Conservation (phyloP, 148 eudicot species). For the Heliosperma pusillum region DNA sequence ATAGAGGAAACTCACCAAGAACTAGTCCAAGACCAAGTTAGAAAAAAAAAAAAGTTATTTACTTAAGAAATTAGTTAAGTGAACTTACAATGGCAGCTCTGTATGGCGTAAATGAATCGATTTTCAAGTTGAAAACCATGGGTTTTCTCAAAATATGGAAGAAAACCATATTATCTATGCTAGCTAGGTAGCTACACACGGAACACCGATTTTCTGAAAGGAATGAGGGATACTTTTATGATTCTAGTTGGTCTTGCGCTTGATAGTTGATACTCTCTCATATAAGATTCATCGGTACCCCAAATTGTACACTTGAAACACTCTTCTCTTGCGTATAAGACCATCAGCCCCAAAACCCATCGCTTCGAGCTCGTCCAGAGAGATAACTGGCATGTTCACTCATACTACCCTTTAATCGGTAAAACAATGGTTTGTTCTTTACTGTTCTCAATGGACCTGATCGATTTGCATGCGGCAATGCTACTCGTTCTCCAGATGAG, state of each 20-base stretch:
- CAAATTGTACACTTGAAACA: conserved; percentile 54
- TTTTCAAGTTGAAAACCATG: conserved; percentile 36
- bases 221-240: neutral
- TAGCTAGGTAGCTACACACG: conserved; percentile 25
- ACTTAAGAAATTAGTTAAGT: conserved; percentile 19
- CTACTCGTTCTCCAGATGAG: conserved; percentile 50
- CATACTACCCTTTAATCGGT: conserved; percentile 70
- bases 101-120: conserved; percentile 24
- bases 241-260: neutral
- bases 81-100: conserved; percentile 29
- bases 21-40: neutral
- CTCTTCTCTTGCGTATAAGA: conserved; percentile 18
- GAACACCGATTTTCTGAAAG: conserved; percentile 28
- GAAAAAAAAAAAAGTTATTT: conserved; percentile 19
- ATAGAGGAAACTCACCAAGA: conserved; percentile 2
- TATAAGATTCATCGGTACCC: conserved; percentile 10
- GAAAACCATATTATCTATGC: conserved; percentile 28
- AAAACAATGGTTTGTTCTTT: conserved; percentile 56
- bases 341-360: conserved; percentile 44
- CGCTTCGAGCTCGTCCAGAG: conserved; percentile 45
- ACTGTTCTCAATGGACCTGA: conserved; percentile 86
- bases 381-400: conserved; percentile 75
- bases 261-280: neutral
- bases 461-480: conserved; percentile 72
- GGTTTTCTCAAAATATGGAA: conserved; percentile 30